Evolutionary conservation across 495 filamentous ascomycete genomes (phyloP).

Genomic region (Aspergillus olivimuriae): DNA sequence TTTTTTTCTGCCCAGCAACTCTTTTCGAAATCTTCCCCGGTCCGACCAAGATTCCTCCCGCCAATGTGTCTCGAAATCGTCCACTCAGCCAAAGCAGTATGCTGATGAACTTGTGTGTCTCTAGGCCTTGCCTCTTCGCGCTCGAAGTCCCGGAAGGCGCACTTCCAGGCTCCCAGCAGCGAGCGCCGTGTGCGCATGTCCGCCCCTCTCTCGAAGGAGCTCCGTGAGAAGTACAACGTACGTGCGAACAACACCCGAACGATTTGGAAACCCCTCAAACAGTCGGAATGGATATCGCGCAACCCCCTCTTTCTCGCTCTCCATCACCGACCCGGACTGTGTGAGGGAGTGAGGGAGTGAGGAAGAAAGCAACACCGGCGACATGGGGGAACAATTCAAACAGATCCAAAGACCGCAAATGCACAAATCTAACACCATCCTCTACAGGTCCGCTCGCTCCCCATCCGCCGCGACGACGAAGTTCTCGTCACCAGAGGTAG

Average conservation of each 20-base stretch:
- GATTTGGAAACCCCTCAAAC: conserved; percentile 2
- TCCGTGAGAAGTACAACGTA: conserved; percentile 94
- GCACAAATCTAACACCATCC: conserved; percentile 12
- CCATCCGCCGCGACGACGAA: conserved; percentile 97
- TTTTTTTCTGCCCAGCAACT: no score
- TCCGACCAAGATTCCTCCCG: no score
- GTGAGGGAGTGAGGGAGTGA: neutral
- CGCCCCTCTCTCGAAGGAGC: conserved; percentile 89
- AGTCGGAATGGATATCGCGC: conserved; percentile 7
- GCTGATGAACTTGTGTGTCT: conserved; percentile 19
- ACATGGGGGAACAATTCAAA: neutral
- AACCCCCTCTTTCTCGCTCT: conserved; percentile 1
- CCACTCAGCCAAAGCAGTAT: conserved; percentile 7
- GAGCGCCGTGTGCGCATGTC: conserved; percentile 90
- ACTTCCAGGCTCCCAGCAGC: conserved; percentile 89
- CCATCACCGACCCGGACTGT: neutral
- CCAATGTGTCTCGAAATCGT: no score
- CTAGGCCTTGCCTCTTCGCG: conserved; percentile 73
- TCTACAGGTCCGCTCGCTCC: conserved; percentile 83
- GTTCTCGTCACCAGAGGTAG: conserved; percentile 78
- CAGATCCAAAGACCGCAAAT: neutral
- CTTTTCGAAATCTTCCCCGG: no score
- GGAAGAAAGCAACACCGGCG: conserved; percentile 5
- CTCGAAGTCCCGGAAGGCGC: conserved; percentile 95
- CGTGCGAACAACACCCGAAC: conserved; percentile 21